Base-by-base conservation (phyloP, 352 stramenopile species). In the Phytophthora pinifolia region DNA sequence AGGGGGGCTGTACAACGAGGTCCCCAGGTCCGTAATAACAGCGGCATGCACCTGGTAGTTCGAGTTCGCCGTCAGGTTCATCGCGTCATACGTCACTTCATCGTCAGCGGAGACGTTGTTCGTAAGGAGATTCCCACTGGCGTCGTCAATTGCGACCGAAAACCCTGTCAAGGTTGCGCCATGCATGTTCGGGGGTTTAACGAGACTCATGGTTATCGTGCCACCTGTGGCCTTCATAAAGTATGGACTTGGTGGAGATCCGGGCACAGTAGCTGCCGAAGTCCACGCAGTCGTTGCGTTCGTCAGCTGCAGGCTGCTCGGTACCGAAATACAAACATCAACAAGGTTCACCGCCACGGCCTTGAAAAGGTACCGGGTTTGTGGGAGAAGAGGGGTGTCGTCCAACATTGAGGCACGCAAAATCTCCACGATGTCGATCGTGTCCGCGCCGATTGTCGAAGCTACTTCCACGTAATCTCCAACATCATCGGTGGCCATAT, bases 141-240 rank as follows among this genome's bases (percentile, higher is more conserved):
- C 22, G 33, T 84, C 65, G 30, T 74, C 57, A 6, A 80, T 43
- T 22, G 46, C 57, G 13, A 89, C 44, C 0, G 46, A 66, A 38
- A 88, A 89, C 1, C 75, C 76, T 12, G 35, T 59, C 45, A 87
- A 65, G 10, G 22, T 41, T 3, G 75, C 58, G 4, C 77, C 77
- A 36, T 72, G 65, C 79, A 89, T 83, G 35, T 87, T 85, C 9
- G 37, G 18, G 9, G 77, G 64, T 15, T 68, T 70, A 10, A 76
- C 37, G 30, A 89, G 32, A 38, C 79, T 70, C 44, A 86, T 65
- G 1, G 62, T 58, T 30, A 85, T 63, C 34, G 69, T 64, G 0
- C 77, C 73, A 0, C 79, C 79, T 1, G 72, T 88, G n/a, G 62
- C 55, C 17, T 51, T 68, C 27, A 89, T 32, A 33, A 84, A 80